Evolutionary conservation across 1,284 basidiomycete species (phyloP).

Genomic region (Exobasidium rhododendri): DNA sequence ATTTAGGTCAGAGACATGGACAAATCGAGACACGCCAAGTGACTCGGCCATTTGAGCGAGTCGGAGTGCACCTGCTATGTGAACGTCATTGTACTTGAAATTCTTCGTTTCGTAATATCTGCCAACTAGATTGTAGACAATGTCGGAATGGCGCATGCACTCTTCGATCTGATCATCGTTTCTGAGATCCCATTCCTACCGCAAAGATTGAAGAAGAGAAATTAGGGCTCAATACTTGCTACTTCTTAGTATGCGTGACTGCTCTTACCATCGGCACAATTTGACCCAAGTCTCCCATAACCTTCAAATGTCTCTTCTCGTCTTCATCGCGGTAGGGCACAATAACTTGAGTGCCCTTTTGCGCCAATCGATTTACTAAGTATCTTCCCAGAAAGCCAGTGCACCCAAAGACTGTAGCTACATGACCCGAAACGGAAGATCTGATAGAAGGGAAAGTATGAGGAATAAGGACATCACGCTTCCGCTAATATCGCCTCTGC

Average conservation of each 20-base stretch:
- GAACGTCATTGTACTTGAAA: slow-evolving; percentile 75
- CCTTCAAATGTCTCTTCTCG: slow-evolving; percentile 82
- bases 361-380: slow-evolving; percentile 68
- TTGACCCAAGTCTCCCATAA: slow-evolving; percentile 94
- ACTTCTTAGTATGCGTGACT: no score
- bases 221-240: neutral
- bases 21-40: slow-evolving; percentile 75
- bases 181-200: slow-evolving; percentile 87
- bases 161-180: slow-evolving; percentile 86
- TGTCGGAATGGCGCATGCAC: slow-evolving; percentile 91
- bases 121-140: slow-evolving; percentile 90
- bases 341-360: slow-evolving; percentile 88
- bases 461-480: neutral
- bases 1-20: slow-evolving; percentile 95
- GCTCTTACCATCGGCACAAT: slow-evolving; percentile 80
- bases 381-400: slow-evolving; percentile 95
- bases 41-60: slow-evolving; percentile 73
- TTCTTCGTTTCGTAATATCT: slow-evolving; percentile 90
- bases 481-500: neutral
- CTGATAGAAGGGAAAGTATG: slow-evolving; percentile 20
- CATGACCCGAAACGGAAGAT: slow-evolving; percentile 60
- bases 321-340: slow-evolving; percentile 95
- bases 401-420: slow-evolving; percentile 93
- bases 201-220: neutral
- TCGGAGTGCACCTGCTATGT: slow-evolving; percentile 69